Conservation (phyloP, 805 yeast genomes). For the Metschnikowia continentalis region DNA sequence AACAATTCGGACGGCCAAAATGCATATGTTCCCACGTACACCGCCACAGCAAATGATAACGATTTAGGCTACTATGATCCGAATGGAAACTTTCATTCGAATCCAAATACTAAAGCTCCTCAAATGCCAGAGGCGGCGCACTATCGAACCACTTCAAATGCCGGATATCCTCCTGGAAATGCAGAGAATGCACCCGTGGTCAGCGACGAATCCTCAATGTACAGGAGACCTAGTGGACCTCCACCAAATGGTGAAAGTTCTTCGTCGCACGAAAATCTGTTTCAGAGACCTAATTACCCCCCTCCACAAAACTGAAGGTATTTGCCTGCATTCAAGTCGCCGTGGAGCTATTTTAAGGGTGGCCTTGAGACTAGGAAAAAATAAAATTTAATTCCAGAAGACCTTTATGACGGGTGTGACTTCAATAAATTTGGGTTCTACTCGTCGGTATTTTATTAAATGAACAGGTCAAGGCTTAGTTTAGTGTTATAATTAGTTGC, state of each 20-base stretch:
- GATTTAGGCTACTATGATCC: slow-evolving; percentile 78
- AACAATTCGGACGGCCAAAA: slow-evolving; percentile 35
- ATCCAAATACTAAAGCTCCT: slow-evolving; percentile 18
- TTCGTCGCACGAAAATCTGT: neutral
- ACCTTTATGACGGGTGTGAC: neutral
- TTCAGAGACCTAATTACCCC: slow-evolving; percentile 1
- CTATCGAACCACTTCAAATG: slow-evolving; percentile 12
- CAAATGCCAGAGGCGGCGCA: slow-evolving; percentile 14
- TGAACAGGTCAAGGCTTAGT: neutral
- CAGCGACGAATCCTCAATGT: slow-evolving; percentile 3
- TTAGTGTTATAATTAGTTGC: neutral
- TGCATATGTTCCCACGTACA: slow-evolving; percentile 62
- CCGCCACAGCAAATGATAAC: slow-evolving; percentile 59
- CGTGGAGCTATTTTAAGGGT: too few species aligned
- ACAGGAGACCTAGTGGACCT: slow-evolving; percentile 12
- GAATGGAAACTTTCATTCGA: slow-evolving; percentile 40
- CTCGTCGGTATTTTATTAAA: neutral
- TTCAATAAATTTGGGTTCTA: neutral
- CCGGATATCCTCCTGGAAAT: slow-evolving; percentile 10
- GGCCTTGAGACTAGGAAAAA: neutral
- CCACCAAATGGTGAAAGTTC: slow-evolving; percentile 5
- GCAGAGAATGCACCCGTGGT: neutral
- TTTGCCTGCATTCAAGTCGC: neutral
- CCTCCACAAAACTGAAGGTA: slow-evolving; percentile 2
- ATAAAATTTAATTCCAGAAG: neutral